Conservation (phyloP, 1,139 yeast genomes). For the Taphrina pruni region DNA sequence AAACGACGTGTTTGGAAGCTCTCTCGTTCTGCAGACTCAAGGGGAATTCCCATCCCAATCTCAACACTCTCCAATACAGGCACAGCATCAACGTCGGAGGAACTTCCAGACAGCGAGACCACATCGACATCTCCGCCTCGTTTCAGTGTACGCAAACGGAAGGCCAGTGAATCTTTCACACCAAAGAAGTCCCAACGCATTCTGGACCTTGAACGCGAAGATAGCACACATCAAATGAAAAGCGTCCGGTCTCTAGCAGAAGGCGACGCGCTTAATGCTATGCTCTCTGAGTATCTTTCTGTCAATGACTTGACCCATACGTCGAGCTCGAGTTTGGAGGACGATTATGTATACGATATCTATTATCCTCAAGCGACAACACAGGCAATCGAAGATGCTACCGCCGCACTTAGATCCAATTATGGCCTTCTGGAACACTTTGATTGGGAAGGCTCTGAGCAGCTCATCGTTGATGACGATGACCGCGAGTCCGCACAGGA, state of each 20-base stretch:
- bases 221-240: neutral
- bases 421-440: slow-evolving; percentile 38
- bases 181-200: slow-evolving; percentile 18
- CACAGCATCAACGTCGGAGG: neutral
- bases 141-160: slow-evolving; percentile 33
- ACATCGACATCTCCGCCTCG: slow-evolving; percentile 15
- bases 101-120: neutral
- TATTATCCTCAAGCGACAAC: slow-evolving; percentile 37
- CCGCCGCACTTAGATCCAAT: slow-evolving; percentile 16
- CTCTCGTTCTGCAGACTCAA: slow-evolving; percentile 33
- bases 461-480: slow-evolving; percentile 26
- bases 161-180: neutral
- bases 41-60: slow-evolving; percentile 32
- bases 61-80: neutral
- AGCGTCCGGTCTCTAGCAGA: slow-evolving; percentile 16
- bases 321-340: slow-evolving; percentile 7
- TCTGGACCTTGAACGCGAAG: slow-evolving; percentile 32
- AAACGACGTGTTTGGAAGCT: slow-evolving; percentile 34
- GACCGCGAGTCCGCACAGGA: slow-evolving; percentile 12
- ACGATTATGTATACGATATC: slow-evolving; percentile 37
- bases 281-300: slow-evolving; percentile 26
- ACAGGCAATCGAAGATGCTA: slow-evolving; percentile 28
- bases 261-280: slow-evolving; percentile 4
- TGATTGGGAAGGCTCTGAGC: slow-evolving; percentile 25
- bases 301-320: slow-evolving; percentile 4